Base-by-base conservation (phyloP, 2,329 filamentous ascomycete genomes). In the Helotiales sp. region DNA sequence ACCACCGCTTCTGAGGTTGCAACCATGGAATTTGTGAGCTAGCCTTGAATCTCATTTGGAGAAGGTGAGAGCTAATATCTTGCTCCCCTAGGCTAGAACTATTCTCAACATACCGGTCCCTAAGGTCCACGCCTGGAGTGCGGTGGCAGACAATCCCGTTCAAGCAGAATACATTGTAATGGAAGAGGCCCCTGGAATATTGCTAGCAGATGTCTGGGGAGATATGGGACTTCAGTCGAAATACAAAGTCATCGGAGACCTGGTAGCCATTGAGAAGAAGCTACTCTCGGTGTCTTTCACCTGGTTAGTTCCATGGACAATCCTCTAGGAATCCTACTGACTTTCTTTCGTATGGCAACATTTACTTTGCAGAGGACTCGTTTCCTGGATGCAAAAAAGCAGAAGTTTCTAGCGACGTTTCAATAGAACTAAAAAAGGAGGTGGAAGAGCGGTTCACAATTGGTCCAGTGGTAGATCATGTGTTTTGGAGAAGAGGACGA, bases 81-180 rank as follows among this genome's bases (percentile, higher is more conserved):
- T 49, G 15, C 42, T 47, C n/a, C 19, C 19, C 33, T 58, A 64
- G 63, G 61, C 57, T 27, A 61, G 63, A 60, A 64, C 58, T 24
- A 47, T 66, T 38, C 61, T 66, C 29, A 52, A 61, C 30, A 64
- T 66, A 19, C 54, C 59, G 13, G 54, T 61, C 56, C 64, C 64
- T 34, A 64, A 58, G 30, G 38, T 66, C 38, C 55, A 48, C 34
- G 58, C 61, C 29, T 65, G 63, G 61, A 61, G 55, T 27, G 60
- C 63, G 34, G 52, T 33, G 8, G 31, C 59, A 47, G 48, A 64
- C 10, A 67, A 71, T 58, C 63, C 63, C 19, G 68, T 69, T 30
- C 62, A 59, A 61, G 64, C 67, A 15, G 66, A 74, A 58, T 75
- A 76, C 54, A 74, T 75, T 48, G 71, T 76, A 36, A 74, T 73